A percentile compares a stretch with the other conserved stretches of the same genome.
phyloP scores from a whole-genome alignment of 768 basidiomycete genomes.

The Trametes maxima region DNA sequence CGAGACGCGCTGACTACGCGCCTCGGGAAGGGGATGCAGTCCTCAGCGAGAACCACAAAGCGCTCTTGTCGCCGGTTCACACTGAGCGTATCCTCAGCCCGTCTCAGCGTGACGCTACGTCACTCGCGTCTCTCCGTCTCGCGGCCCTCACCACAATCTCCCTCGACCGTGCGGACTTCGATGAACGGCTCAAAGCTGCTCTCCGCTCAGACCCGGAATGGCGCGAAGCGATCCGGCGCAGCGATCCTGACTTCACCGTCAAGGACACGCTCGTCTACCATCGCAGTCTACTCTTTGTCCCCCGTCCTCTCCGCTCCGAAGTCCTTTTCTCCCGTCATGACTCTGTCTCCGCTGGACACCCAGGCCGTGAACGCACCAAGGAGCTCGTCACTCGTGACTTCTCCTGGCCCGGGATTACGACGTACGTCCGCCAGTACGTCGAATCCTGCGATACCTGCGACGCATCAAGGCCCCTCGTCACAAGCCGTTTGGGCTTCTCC shows the following conservation, averaged over 20 bases:
- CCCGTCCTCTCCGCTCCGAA: slow-evolving; percentile 32
- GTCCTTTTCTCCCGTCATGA: slow-evolving; percentile 42
- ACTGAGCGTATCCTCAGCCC: slow-evolving; percentile 4
- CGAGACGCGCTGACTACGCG: slow-evolving; percentile 26
- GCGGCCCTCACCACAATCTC: slow-evolving; percentile 1
- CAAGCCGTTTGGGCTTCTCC: slow-evolving; percentile 32
- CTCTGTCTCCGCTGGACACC: slow-evolving; percentile 42
- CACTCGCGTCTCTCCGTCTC: not conserved
- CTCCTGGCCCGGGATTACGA: slow-evolving; percentile 24
- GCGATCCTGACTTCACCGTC: slow-evolving; percentile 22
- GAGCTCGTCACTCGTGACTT: slow-evolving; percentile 40
- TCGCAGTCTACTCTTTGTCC: slow-evolving; percentile 36
- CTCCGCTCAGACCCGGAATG: slow-evolving; percentile 10
- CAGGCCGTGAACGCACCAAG: slow-evolving; percentile 39
- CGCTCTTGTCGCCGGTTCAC: slow-evolving; percentile 9
- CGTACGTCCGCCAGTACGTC: slow-evolving; percentile 36
- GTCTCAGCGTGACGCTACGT: not conserved
- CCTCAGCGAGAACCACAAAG: slow-evolving; percentile 5
- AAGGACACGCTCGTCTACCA: slow-evolving; percentile 27
- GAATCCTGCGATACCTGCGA: slow-evolving; percentile 34
- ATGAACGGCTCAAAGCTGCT: slow-evolving; percentile 2
- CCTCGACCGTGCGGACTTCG: not conserved
- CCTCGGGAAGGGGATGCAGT: slow-evolving; percentile 24
- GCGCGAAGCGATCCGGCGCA: slow-evolving; percentile 9
- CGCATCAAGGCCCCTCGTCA: slow-evolving; percentile 33